Base-by-base conservation (phyloP, 1,139 yeast species). In the Debaryomyces coudertii region DNA sequence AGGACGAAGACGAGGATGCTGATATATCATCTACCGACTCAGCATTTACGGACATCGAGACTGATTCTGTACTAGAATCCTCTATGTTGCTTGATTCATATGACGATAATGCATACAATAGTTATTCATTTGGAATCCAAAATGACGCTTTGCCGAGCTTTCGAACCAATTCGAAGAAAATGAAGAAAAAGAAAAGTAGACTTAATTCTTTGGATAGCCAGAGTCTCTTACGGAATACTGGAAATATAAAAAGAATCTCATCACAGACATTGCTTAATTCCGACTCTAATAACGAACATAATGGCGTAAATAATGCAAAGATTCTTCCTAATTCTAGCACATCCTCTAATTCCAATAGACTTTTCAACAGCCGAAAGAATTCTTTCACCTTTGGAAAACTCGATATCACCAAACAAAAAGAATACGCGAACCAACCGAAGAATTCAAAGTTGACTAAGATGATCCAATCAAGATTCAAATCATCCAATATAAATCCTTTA, bases 401-500 rank as follows among this genome's bases (percentile, higher is more conserved):
- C 16, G 40, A 40, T 27, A 16, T 40, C 7, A 16, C 15, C 9
- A 22, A 18, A 9, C 28, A 23, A 15, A 39, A 34, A 18, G 38
- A 45, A 7, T 6, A 16, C 14, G n/a, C 16, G 2, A 6, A 22
- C 6, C 18, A 24, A 12, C 30, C 44, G 16, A 48, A 46, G 34
- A 38, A 36, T 7, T 72, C 77, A 2, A 68, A 68, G 20, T 59
- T 79, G 36, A 76, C 80, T 36, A 59, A 66, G 1, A 56, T 79
- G 54, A 75, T 80, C 30, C 69, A 56, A 53, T 68, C 63, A 45
- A 69, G 69, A 47, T 62, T 57, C 44, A 68, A 61, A 43, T 62
- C 71, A 2, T 66, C 71, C 5, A 67, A 69, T 18, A 64, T 62
- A 3, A 77, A 82, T 49, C 83, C 86, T 0, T 63, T 85, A 43